Evolutionary conservation across 371 early-diverging fungal species (phyloP).

Genomic region (Chytridium lagenaria): DNA sequence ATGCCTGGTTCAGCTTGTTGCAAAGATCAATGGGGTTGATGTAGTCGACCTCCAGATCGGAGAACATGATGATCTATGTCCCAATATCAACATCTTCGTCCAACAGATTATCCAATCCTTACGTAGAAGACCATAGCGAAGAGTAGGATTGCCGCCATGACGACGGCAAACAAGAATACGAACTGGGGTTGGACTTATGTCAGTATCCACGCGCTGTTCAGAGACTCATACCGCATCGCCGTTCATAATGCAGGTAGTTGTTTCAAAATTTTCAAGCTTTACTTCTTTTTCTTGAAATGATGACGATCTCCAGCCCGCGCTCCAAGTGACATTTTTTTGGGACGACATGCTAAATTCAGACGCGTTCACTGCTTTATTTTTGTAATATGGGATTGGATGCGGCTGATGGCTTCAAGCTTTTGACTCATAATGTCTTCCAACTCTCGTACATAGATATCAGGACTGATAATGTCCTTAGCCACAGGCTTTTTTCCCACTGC

Average conservation of each 20-base stretch:
- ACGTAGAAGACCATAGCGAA: constrained; percentile 95
- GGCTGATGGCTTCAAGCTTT: constrained; percentile 56
- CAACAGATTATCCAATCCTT: constrained; percentile 34
- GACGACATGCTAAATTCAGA: no score
- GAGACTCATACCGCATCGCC: constrained; percentile 16
- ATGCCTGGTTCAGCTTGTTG: constrained; percentile 92
- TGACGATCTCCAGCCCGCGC: no score
- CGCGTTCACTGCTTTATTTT: no score
- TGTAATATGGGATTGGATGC: background rate
- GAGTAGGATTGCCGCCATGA: constrained; percentile 87
- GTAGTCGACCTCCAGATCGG: constrained; percentile 95
- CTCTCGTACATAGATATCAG: constrained; percentile 57
- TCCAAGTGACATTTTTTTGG: no score
- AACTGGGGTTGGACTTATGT: constrained; percentile 41
- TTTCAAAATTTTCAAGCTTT: constrained; percentile 52
- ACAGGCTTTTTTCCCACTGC: constrained; percentile 55
- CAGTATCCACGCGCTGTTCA: background rate
- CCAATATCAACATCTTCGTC: no score
- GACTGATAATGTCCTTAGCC: constrained; percentile 13
- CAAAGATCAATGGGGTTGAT: constrained; percentile 98
- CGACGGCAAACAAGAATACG: constrained; percentile 87
- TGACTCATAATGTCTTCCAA: constrained; percentile 61
- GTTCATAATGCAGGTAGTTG: constrained; percentile 26
- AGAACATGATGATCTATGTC: constrained; percentile 93
- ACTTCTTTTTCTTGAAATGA: no score